Base-by-base conservation (phyloP, 2,329 filamentous ascomycete genomes). In the Paecilomyces fulvus region DNA sequence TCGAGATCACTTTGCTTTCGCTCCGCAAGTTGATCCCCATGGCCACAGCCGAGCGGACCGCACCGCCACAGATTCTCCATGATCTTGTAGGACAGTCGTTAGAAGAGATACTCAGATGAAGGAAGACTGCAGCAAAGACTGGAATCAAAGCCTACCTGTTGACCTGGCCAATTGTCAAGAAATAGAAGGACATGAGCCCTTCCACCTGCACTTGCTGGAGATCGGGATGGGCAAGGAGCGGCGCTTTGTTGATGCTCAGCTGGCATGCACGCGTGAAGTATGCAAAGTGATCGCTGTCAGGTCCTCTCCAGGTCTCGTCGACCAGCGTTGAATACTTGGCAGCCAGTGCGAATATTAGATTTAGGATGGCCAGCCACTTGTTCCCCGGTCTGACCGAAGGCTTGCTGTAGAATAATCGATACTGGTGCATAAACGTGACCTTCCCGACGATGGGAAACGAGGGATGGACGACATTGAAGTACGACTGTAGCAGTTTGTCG, bases 11-110 rank as follows among this genome's bases (percentile, higher is more conserved):
- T 14, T 60, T 65, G 49, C 69, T 75, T 51, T 73, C 71, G 55
- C 71, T 77, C 31, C 70, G 70, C 53, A 78, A 64, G 53, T 77
- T 75, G 43, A 78, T 62, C 2, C 74, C 75, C 65, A 78, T 67
- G 0, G 73, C 67, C 51, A 70, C 65, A 3, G 75, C 73, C 25
- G 70, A 73, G 55, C 74, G 71, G 54, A 77, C 67, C 0, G 74
- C 73, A 33, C 72, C 63, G 3, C 75, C 74, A 50, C 64, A 68
- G 17, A 75, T 60, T 57, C 69, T 68, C 75, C 75, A 78, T 11
- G 75, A 71, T 56, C 75, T 76, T 57, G 4, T 14, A 50, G 23
- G 14, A 49, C 31, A 43, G 14, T 51, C 8, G 48, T 53, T 33
- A 58, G 51, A 14, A 30, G 43, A 43, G 10, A 28, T 48, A 53